phyloP scores from a whole-genome alignment of 2,329 filamentous ascomycete genomes.

The Pleomassaria siparia region DNA sequence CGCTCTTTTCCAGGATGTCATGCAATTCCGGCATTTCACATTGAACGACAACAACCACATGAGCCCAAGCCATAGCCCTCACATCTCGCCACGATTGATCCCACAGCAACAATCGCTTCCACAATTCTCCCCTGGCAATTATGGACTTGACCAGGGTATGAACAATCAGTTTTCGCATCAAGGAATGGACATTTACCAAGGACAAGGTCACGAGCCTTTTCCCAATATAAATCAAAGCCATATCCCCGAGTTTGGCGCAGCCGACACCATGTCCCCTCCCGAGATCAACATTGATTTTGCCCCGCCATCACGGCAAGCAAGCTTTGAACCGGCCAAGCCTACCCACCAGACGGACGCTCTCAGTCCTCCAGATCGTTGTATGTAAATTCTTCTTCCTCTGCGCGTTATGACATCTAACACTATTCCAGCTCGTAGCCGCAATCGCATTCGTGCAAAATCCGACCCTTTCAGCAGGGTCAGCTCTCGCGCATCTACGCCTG shows the following conservation, averaged over 20 bases:
- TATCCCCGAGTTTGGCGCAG: constrained; percentile 65
- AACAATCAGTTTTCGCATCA: constrained; percentile 52
- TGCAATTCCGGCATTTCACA: constrained; percentile 77
- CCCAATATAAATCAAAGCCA: constrained; percentile 50
- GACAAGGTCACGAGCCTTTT: constrained; percentile 51
- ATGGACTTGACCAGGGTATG: constrained; percentile 50
- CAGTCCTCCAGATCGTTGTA: constrained; percentile 72
- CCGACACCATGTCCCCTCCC: constrained; percentile 81
- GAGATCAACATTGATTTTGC: constrained; percentile 94
- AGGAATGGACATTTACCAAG: constrained; percentile 55
- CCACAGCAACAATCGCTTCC: constrained; percentile 67
- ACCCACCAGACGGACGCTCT: constrained; percentile 71
- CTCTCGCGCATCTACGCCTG: constrained; percentile 48
- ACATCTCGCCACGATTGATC: constrained; percentile 63
- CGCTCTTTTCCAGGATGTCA: constrained; percentile 72
- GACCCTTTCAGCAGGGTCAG: constrained; percentile 58
- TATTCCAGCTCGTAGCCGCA: constrained; percentile 53
- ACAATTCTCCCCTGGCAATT: constrained; percentile 49
- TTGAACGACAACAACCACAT: constrained; percentile 55
- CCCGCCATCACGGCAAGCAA: constrained; percentile 67
- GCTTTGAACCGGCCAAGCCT: constrained; percentile 67
- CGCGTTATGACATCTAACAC: constrained; percentile 19
- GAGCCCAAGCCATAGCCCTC: constrained; percentile 72
- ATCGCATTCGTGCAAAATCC: constrained; percentile 61
- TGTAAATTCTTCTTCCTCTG: constrained; percentile 39